Evolutionary conservation across 352 stramenopile species (phyloP).

Genomic region (Pythium rhizo-oryzae): DNA sequence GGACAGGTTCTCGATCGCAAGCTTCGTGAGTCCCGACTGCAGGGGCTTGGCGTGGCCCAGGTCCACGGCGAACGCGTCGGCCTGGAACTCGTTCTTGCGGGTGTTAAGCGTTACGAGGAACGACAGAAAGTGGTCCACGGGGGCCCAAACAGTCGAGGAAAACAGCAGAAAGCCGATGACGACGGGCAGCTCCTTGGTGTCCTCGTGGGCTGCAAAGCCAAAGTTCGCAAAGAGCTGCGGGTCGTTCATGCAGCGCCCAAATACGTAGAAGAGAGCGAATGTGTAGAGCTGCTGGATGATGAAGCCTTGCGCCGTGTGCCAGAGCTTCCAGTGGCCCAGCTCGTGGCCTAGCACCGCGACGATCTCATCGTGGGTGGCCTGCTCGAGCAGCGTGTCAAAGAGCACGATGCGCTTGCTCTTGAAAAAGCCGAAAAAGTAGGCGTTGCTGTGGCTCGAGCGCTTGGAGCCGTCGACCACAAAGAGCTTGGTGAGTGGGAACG

Average conservation of each 20-base stretch:
- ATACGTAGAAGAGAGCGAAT: conserved; percentile 77
- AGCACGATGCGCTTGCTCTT: conserved; percentile 97
- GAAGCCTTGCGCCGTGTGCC: conserved; percentile 95
- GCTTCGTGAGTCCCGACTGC: conserved; percentile 96
- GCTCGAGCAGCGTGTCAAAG: conserved; percentile 97
- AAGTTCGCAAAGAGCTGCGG: conserved; percentile 69
- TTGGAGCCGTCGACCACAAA: conserved; percentile 98
- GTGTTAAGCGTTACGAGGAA: conserved; percentile 85
- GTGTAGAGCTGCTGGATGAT: conserved; percentile 92
- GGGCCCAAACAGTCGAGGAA: conserved; percentile 79
- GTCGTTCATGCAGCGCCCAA: conserved; percentile 82
- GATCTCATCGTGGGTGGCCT: conserved; percentile 93
- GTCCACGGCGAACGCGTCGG: conserved; percentile 94
- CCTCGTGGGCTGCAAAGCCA: conserved; percentile 49
- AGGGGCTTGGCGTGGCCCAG: conserved; percentile 91
- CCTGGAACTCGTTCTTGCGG: conserved; percentile 83
- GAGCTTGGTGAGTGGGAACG: conserved; percentile 97
- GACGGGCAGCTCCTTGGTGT: conserved; percentile 42
- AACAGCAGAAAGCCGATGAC: conserved; percentile 88
- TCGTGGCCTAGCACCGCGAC: conserved; percentile 97
- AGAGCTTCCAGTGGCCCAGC: conserved; percentile 96
- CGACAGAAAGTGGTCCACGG: conserved; percentile 74
- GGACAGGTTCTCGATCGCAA: conserved; percentile 96
- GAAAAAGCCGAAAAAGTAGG: conserved; percentile 94
- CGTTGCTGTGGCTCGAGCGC: conserved; percentile 92